phyloP scores from a whole-genome alignment of 2,329 filamentous ascomycete species.

The Trichoderma atrobrunneum region DNA sequence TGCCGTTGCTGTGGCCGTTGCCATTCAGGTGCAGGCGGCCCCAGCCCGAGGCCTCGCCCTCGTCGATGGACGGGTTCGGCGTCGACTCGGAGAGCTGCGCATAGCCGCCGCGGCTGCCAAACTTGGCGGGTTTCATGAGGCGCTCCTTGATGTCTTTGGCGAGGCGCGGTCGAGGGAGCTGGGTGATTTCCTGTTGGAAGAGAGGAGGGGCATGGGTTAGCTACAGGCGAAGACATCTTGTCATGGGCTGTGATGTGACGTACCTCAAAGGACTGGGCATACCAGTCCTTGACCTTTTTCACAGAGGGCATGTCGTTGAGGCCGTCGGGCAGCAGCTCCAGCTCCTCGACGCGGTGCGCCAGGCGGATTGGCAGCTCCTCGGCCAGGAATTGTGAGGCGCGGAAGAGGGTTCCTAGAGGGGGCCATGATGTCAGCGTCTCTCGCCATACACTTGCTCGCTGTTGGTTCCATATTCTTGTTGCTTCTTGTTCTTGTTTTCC shows the following conservation, averaged over 20 bases:
- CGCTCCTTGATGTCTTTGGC: conserved; percentile 73
- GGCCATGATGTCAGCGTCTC: conserved; percentile 55
- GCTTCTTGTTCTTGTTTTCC: background rate
- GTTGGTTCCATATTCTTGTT: too few relatives aligned
- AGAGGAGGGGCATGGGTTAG: background rate
- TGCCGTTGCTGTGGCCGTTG: conserved; percentile 32
- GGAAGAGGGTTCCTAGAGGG: conserved; percentile 84
- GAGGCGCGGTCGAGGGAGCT: conserved; percentile 73
- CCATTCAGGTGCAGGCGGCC: conserved; percentile 45
- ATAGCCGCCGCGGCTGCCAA: conserved; percentile 55
- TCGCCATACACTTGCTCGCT: too few relatives aligned
- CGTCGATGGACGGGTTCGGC: conserved; percentile 82
- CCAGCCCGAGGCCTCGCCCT: conserved; percentile 73
- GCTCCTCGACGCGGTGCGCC: conserved; percentile 92
- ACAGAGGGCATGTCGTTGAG: conserved; percentile 98
- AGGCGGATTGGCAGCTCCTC: conserved; percentile 97
- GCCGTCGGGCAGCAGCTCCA: conserved; percentile 88
- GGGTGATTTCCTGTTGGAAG: conserved; percentile 89
- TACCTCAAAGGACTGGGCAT: conserved; percentile 98
- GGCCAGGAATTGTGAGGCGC: conserved; percentile 95
- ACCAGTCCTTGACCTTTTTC: conserved; percentile 93
- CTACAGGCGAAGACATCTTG: background rate
- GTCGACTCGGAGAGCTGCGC: conserved; percentile 80
- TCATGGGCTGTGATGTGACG: conserved; percentile 26
- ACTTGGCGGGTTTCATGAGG: conserved; percentile 65